Base-by-base conservation (phyloP, 192 early-diverging fungal genomes). In the Mortierella hygrophila region DNA sequence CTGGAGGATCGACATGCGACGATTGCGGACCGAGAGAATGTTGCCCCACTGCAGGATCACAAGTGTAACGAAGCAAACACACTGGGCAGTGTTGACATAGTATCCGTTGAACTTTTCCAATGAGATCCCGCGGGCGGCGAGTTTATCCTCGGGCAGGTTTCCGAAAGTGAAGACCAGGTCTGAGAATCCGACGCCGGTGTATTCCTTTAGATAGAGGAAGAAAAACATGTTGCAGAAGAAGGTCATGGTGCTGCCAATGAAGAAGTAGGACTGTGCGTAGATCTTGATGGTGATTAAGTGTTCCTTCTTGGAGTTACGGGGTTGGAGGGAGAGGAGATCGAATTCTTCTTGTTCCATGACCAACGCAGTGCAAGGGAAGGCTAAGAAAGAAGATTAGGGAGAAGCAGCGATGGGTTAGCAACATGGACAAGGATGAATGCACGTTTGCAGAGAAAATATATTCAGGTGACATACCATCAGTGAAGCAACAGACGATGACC, bases 291-390 rank as follows among this genome's bases (percentile, higher is more conserved):
- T 91, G 46, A 94, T 93, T 37, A 98, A 89, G 10, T 90, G 89
- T 46, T 97, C 94, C 41, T 82, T 90, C 80, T 90, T 92, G 3
- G 95, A 90, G 72, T 94, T 91, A 26, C 97, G 94, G 15, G 97
- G 97, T 35, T 84, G 87, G 6, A 90, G 90, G 29, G 82, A 89
- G 82, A 98, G 92, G 26, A 98, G 88, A 72, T 95, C 92, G 52
- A 91, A 89, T 83, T 97, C 96, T 54, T 95, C 90, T 74, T 92
- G 88, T 79, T 98, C 97, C 82, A 93, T 90, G 68, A 96, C 95
- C 41, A 98, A 82, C 23, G 94, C 86, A 21, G 95, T 88, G 57
- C 92, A 94, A 13, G 91, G 89, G 83, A 91, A 77, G 18, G 94
- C 78, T 79, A 52, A 52, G 11, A 26, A 75, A 18, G 75, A 93